These are phyloP conservation scores for Termitomyces sp. DNA, from an alignment of 768 basidiomycete species.

Conservation along the genomic window DNA sequence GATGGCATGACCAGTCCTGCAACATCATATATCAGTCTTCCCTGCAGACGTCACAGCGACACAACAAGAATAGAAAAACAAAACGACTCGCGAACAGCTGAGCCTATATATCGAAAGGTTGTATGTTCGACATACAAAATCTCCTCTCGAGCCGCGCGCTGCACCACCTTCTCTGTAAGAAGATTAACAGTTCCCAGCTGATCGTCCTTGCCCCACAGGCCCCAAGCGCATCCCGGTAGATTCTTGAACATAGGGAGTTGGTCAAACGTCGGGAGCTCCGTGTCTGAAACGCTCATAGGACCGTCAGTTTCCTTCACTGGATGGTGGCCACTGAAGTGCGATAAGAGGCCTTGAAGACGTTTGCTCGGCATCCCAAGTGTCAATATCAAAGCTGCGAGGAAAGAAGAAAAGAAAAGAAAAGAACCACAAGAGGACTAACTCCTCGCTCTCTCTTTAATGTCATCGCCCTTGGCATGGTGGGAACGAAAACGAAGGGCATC, in stretches of 20 bases:
- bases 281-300: conserved; percentile 2
- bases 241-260: conserved; percentile 43
- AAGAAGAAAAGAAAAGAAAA: neutral
- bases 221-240: conserved; percentile 63
- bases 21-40: neutral
- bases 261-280: conserved; percentile 27
- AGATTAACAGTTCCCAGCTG: conserved; percentile 65
- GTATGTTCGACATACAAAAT: conserved; percentile 29
- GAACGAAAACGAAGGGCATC: neutral
- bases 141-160: conserved; percentile 50
- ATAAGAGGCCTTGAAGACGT: conserved; percentile 23
- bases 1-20: conserved; percentile 47
- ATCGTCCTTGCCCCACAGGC: conserved; percentile 60
- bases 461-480: neutral
- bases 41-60: neutral
- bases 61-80: neutral
- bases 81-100: neutral
- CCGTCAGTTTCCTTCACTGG: neutral
- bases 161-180: conserved; percentile 59
- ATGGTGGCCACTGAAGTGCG: conserved; percentile 18
- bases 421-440: neutral
- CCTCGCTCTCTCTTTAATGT: neutral
- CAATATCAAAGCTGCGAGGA: neutral
- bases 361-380: conserved; percentile 22
- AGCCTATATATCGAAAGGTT: neutral